Evolutionary conservation across 1,284 basidiomycete genomes (phyloP).

Genomic region (Irpex sp.): DNA sequence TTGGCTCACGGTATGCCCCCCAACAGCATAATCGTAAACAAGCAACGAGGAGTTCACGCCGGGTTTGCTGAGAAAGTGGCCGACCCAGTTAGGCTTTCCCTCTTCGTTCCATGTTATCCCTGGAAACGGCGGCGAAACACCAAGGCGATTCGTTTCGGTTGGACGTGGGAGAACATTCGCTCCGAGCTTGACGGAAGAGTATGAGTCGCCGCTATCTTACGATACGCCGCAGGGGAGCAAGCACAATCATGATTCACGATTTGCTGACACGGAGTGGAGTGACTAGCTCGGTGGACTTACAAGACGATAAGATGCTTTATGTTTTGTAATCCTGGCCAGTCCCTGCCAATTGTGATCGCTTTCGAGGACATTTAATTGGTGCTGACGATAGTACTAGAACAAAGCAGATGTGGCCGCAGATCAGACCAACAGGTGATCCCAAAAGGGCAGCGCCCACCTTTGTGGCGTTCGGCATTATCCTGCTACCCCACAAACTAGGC

Average conservation of each 20-base stretch:
- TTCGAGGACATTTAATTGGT: neutral
- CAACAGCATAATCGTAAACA: slow-evolving; percentile 46
- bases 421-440: too few relatives aligned
- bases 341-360: neutral
- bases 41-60: slow-evolving; percentile 30
- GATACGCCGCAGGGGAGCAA: neutral
- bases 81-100: slow-evolving; percentile 47
- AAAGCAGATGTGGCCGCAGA: neutral
- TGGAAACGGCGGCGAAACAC: slow-evolving; percentile 37
- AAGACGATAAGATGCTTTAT: neutral
- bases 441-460: neutral
- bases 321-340: neutral
- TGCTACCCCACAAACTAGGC: too few relatives aligned
- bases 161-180: slow-evolving; percentile 20
- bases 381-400: neutral
- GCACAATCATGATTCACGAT: neutral
- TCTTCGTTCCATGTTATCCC: slow-evolving; percentile 38
- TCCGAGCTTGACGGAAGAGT: slow-evolving; percentile 37
- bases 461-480: neutral
- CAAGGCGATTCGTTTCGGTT: slow-evolving; percentile 37
- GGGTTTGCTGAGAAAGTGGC: slow-evolving; percentile 42
- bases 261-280: neutral
- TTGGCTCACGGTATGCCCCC: slow-evolving; percentile 37
- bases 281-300: neutral
- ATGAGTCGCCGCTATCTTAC: slow-evolving; percentile 43